Base-by-base conservation (phyloP, 805 yeast genomes). In the Priceomyces melissophilus region DNA sequence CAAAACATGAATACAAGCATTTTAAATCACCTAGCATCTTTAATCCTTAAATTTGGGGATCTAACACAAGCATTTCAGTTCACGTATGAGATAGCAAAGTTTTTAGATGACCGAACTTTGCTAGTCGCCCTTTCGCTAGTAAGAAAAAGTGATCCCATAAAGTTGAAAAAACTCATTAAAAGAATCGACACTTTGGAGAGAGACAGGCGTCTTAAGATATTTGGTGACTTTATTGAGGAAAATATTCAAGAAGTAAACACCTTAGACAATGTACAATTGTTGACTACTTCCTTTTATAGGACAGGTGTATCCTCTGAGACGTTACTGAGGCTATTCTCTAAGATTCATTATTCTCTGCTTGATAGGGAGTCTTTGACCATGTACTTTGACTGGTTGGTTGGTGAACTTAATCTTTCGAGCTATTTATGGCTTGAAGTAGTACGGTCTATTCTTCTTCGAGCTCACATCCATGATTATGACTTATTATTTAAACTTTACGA, bases 381-480 rank as follows among this genome's bases (percentile, higher is more conserved):
- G 12, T 40, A 39, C 12, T 39, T 36, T 29, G n/a, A 27, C 17
- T 26, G 23, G 11, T 13, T 39, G 12, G 10, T 43, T 20, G 30
- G 10, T 17, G 40, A 37, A n/a, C 14, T 30, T 5, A 30, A 34
- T 17, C 10, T 37, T 14, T 28, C 40, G 6, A 43, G 38, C 26
- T 35, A 25, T 15, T 36, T 33, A 4, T 36, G 37, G 29, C 31
- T 43, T 6, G 46, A 43, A 37, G 38, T 34, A 2, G 6, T 37
- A 11, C 38, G 46, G 16, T 36, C 38, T 15, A 23, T 31, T 25
- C 11, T 43, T 17, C n/a, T 50, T 9, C 41, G 48, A 34, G 39
- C 44, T 13, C 35, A 34, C 16, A 26, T 50, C 3, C 10, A 28
- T 16, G 48, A 48, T 27, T 34, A 40, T 10, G 41, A 43, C 2